These are phyloP conservation scores for Flaveria bidentis DNA, from an alignment of 129 eudicot genomes.

Conservation along the genomic window DNA sequence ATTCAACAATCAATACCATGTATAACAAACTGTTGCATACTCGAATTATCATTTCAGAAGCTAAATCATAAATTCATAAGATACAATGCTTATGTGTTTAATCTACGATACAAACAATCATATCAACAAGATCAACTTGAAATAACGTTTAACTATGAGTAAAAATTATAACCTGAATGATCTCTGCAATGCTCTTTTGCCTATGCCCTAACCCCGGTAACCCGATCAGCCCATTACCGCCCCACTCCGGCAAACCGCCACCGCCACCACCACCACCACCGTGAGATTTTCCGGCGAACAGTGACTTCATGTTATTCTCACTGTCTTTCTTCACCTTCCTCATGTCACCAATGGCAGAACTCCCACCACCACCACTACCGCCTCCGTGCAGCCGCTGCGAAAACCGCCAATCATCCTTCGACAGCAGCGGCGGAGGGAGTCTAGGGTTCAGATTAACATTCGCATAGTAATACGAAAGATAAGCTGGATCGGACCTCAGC, in stretches of 20 bases:
- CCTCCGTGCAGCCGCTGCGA: constrained; percentile 61
- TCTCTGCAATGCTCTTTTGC: constrained; percentile 88
- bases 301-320: constrained; percentile 40
- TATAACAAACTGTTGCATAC: background rate
- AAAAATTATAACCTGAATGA: constrained; percentile 60
- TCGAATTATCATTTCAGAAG: too few relatives aligned
- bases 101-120: background rate
- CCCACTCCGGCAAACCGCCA: constrained; percentile 55
- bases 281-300: constrained; percentile 44
- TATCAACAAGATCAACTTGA: background rate
- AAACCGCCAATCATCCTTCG: constrained; percentile 92
- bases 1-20: constrained; percentile 22
- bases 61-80: too few relatives aligned
- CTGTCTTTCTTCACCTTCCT: constrained; percentile 53
- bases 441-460: constrained; percentile 89
- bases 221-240: constrained; percentile 79
- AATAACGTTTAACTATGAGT: background rate
- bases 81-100: too few relatives aligned
- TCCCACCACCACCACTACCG: constrained; percentile 20
- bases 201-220: constrained; percentile 75
- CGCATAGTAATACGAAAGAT: constrained; percentile 70
- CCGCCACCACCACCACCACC: constrained; percentile 30
- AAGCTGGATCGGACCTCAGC: constrained; percentile 92
- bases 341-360: constrained; percentile 75
- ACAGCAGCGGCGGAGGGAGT: constrained; percentile 85